These are phyloP conservation scores for Thielaviopsis punctulata DNA, from an alignment of 2,329 filamentous ascomycete genomes.

Conservation along the genomic window DNA sequence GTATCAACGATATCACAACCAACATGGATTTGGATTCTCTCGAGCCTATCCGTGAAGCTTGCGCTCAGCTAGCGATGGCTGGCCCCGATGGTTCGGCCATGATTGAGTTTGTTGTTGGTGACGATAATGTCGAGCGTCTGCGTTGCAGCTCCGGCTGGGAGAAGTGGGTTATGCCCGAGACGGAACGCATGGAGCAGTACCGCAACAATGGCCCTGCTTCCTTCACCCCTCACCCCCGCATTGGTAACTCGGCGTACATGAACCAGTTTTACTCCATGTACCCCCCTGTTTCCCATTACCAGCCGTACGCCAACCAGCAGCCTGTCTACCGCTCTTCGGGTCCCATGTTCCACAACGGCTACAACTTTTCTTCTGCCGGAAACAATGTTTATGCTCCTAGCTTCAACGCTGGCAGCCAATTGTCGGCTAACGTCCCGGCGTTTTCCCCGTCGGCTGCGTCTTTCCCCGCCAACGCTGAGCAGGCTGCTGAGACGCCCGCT, in stretches of 20 bases:
- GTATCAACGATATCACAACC: constrained; percentile 49
- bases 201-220: constrained; percentile 50
- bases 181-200: constrained; percentile 54
- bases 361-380: constrained; percentile 1
- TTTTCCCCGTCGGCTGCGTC: constrained; percentile 19
- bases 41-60: constrained; percentile 19
- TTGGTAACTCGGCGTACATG: constrained; percentile 12
- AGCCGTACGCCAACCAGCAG: constrained; percentile 15
- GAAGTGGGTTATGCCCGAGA: constrained; percentile 56
- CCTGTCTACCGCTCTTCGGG: constrained; percentile 17
- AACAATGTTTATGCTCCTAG: constrained; percentile 12
- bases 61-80: constrained; percentile 50
- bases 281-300: constrained; percentile 6
- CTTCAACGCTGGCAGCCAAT: constrained; percentile 18
- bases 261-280: constrained; percentile 13
- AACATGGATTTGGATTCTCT: constrained; percentile 11
- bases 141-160: constrained; percentile 62
- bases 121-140: constrained; percentile 64
- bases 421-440: constrained; percentile 24
- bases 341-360: constrained; percentile 17
- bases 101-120: constrained; percentile 61
- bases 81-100: constrained; percentile 38
- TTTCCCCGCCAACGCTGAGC: background rate
- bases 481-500: background rate
- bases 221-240: constrained; percentile 17